Percentiles rank a stretch among this genome's conserved stretches.
Evolutionary conservation across 2,329 filamentous ascomycete genomes (phyloP).

Genomic region (Eutypa lata): DNA sequence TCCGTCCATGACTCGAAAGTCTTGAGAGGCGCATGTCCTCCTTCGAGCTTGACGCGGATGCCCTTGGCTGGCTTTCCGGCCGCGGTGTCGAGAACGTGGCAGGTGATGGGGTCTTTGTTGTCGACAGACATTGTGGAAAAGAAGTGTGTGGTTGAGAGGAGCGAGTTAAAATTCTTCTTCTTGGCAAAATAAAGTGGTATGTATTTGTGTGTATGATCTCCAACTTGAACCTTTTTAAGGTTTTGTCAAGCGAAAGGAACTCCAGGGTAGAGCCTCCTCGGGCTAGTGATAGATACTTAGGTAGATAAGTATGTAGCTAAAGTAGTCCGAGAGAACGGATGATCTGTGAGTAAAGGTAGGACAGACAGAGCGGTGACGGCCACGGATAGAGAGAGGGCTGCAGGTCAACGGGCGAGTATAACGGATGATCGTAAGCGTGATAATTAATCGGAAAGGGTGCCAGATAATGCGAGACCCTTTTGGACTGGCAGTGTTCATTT

Average conservation of each 20-base stretch:
- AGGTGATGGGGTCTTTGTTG: slow-evolving; percentile 69
- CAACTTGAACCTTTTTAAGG: background rate
- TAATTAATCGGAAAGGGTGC: background rate
- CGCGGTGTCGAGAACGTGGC: slow-evolving; percentile 83
- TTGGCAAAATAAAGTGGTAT: background rate
- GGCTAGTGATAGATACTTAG: background rate
- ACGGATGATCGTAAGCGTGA: background rate
- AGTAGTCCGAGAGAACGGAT: background rate
- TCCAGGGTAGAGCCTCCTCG: background rate
- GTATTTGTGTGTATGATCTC: background rate
- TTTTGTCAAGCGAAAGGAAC: background rate
- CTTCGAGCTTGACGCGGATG: slow-evolving; percentile 64
- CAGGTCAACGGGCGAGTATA: background rate
- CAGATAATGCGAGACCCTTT: background rate
- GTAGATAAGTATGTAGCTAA: background rate
- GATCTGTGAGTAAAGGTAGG: background rate
- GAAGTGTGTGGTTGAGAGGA: background rate
- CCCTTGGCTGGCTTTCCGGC: slow-evolving; percentile 64
- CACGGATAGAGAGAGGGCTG: background rate
- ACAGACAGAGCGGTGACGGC: background rate
- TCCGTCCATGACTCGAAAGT: slow-evolving; percentile 69
- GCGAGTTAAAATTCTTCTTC: background rate
- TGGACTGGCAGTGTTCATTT: background rate
- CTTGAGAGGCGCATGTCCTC: slow-evolving; percentile 35
- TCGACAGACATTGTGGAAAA: slow-evolving; percentile 23